Evolutionary conservation across 1,139 yeast species (phyloP).

Genomic region (Nadsonia starkeyi-henricii): DNA sequence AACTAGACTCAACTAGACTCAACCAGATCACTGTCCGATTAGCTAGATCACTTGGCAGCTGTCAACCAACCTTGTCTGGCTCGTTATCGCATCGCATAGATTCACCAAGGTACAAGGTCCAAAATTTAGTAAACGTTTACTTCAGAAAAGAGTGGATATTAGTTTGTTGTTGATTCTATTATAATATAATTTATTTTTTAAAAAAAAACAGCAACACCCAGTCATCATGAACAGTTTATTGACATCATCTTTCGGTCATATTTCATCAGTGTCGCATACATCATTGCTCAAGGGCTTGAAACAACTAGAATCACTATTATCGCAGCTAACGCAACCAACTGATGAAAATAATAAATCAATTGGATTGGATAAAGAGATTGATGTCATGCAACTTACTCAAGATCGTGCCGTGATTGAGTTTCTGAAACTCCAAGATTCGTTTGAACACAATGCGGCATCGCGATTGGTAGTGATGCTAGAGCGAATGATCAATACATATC

Average conservation of each 20-base stretch:
- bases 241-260: not conserved
- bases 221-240: not conserved
- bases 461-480: constrained; percentile 23
- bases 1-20: no score
- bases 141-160: no score
- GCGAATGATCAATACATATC: constrained; percentile 9
- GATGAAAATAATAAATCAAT: not conserved
- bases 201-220: no score
- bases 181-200: no score
- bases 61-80: no score
- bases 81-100: no score
- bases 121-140: no score
- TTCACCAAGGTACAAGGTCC: no score
- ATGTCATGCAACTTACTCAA: not conserved
- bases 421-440: constrained; percentile 35
- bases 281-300: not conserved
- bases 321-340: not conserved
- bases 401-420: constrained; percentile 20
- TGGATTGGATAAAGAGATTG: not conserved
- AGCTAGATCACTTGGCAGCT: no score
- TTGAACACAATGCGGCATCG: constrained; percentile 35
- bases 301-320: not conserved
- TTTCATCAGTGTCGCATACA: not conserved
- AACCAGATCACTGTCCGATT: no score
- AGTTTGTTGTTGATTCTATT: no score